These are phyloP conservation scores for Elsinoe perseae DNA, from an alignment of 2,329 filamentous ascomycete species.

Conservation along the genomic window DNA sequence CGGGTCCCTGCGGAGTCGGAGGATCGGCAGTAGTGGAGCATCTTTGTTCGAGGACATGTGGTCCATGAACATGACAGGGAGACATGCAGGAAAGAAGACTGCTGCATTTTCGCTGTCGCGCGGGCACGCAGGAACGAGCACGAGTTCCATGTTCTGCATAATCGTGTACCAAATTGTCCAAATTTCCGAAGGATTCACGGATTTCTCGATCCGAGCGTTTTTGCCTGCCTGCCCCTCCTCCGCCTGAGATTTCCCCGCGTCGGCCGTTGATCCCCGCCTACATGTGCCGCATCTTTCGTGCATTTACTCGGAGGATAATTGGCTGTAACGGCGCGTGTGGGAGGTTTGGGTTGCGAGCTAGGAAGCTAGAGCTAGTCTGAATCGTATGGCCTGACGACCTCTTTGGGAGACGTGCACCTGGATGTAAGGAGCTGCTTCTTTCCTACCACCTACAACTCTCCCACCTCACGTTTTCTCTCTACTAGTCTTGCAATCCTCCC, in stretches of 20 bases:
- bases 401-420: no score
- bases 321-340: not conserved
- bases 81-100: no score
- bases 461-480: not conserved
- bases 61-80: no score
- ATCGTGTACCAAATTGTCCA: not conserved
- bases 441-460: not conserved
- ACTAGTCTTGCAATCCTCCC: no score
- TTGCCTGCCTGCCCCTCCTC: constrained; percentile 1
- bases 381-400: not conserved
- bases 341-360: not conserved
- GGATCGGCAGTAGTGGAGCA: not conserved
- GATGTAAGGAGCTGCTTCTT: no score
- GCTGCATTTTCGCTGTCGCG: no score
- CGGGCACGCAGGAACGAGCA: no score
- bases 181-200: not conserved
- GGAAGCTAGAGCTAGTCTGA: not conserved
- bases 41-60: not conserved
- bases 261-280: not conserved
- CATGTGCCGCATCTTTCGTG: not conserved
- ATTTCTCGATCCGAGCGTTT: no score
- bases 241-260: not conserved
- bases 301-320: not conserved
- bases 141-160: no score
- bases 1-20: not conserved